phyloP scores from a whole-genome alignment of 2,329 filamentous ascomycete genomes.

The Pestalotiopsis sp. region DNA sequence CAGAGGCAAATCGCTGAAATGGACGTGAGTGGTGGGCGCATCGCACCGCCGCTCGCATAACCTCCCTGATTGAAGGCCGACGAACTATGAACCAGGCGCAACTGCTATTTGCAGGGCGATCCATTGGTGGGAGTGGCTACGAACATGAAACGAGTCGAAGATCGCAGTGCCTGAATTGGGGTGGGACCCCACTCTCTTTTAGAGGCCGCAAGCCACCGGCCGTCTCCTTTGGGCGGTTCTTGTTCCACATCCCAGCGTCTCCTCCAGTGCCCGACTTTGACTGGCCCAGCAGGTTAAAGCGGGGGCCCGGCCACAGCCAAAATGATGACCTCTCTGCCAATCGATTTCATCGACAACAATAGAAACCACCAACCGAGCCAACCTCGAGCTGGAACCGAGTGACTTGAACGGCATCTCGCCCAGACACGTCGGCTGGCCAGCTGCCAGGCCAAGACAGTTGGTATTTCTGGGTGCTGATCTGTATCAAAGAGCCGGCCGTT shows the following conservation, averaged over 20 bases:
- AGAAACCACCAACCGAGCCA: background rate
- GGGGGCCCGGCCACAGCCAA: background rate
- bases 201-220: background rate
- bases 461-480: background rate
- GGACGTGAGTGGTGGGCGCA: constrained; percentile 4
- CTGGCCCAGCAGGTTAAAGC: background rate
- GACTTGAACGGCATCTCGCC: background rate
- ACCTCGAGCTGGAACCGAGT: constrained; percentile 3
- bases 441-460: constrained; percentile 7
- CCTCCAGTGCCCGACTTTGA: background rate
- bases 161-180: background rate
- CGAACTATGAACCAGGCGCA: background rate
- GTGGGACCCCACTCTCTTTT: background rate
- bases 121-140: constrained; percentile 14
- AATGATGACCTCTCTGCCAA: constrained; percentile 4
- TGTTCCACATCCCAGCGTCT: background rate
- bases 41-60: constrained; percentile 10
- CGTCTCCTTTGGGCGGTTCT: background rate
- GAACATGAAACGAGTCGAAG: constrained; percentile 13
- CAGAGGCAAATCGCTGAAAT: background rate
- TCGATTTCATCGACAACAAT: constrained; percentile 9
- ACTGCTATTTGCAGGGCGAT: background rate
- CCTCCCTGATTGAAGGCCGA: constrained; percentile 9
- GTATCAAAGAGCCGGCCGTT: background rate
- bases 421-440: background rate